phyloP scores from a whole-genome alignment of 208 protist genomes.

The Crithidia bombi region DNA sequence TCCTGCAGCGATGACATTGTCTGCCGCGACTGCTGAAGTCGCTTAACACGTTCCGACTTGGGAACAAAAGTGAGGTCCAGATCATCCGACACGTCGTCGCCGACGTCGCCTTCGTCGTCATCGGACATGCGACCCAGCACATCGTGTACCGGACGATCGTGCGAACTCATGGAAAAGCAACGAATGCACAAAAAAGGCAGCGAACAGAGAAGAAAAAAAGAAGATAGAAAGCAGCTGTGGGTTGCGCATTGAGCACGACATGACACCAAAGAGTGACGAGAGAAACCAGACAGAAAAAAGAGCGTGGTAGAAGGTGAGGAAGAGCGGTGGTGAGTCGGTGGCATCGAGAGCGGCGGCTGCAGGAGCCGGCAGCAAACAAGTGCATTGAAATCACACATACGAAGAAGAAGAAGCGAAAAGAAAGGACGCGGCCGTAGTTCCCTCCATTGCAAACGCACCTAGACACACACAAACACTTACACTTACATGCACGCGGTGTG shows the following conservation, averaged over 20 bases:
- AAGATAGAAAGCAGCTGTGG: not conserved
- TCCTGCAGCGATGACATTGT: not conserved
- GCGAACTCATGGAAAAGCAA: not conserved
- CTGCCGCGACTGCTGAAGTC: not conserved
- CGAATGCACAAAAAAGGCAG: slow-evolving; percentile 2
- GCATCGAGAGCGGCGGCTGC: no score
- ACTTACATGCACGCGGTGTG: slow-evolving; percentile 3
- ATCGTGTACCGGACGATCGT: not conserved
- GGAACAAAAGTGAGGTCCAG: slow-evolving; percentile 32
- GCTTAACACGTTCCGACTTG: slow-evolving; percentile 13
- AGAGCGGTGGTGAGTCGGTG: no score
- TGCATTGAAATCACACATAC: no score
- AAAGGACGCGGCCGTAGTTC: no score
- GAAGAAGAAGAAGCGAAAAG: no score
- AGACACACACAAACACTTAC: not conserved
- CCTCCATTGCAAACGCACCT: no score
- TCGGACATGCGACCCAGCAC: slow-evolving; percentile 30
- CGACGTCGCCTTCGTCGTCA: slow-evolving; percentile 27
- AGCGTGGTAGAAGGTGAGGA: no score
- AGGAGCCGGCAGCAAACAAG: no score
- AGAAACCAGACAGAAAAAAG: no score
- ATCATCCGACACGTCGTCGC: slow-evolving; percentile 15
- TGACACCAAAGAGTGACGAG: no score
- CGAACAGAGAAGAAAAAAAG: slow-evolving; percentile 11
- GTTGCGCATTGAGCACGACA: no score